These are phyloP conservation scores for Annona cherimola DNA, from an alignment of 164 flowering plant species.

Conservation along the genomic window DNA sequence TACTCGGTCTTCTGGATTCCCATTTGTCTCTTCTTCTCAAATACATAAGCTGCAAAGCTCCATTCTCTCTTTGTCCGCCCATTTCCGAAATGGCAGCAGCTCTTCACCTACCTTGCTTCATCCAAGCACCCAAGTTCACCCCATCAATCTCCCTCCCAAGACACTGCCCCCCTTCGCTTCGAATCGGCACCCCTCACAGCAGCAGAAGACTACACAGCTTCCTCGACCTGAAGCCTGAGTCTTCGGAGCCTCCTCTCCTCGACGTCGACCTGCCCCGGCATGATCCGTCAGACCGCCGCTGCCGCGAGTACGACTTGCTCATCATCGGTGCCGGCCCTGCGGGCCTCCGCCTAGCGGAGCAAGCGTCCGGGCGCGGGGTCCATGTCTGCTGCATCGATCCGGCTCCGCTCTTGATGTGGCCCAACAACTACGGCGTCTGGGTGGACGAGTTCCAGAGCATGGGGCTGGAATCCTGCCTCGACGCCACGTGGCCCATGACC, in stretches of 20 bases:
- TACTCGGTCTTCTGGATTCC: neutral
- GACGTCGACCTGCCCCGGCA: conserved; percentile 38
- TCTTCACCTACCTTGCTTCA: neutral
- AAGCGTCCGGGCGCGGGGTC: conserved; percentile 45
- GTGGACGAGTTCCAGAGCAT: conserved; percentile 63
- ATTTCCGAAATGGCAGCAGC: conserved; percentile 1
- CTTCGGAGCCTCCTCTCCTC: conserved; percentile 28
- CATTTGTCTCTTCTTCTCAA: neutral
- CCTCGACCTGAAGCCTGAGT: conserved; percentile 52
- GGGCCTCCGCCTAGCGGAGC: conserved; percentile 69
- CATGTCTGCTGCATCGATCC: conserved; percentile 70
- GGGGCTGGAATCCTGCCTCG: conserved; percentile 54
- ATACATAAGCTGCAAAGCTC: neutral
- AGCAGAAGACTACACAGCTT: conserved; percentile 39
- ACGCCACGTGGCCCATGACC: conserved; percentile 61
- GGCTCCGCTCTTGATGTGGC: conserved; percentile 64
- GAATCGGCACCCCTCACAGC: conserved; percentile 13
- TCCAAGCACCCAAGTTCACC: neutral
- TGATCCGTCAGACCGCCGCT: conserved; percentile 24
- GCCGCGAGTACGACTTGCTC: conserved; percentile 43
- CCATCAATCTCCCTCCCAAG: neutral
- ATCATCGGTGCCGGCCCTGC: conserved; percentile 74
- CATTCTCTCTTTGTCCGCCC: neutral
- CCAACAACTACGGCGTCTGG: conserved; percentile 83
- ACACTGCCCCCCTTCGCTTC: conserved; percentile 15